Conservation (phyloP, 305 asterid genomes). For the Fraxinus nigra region DNA sequence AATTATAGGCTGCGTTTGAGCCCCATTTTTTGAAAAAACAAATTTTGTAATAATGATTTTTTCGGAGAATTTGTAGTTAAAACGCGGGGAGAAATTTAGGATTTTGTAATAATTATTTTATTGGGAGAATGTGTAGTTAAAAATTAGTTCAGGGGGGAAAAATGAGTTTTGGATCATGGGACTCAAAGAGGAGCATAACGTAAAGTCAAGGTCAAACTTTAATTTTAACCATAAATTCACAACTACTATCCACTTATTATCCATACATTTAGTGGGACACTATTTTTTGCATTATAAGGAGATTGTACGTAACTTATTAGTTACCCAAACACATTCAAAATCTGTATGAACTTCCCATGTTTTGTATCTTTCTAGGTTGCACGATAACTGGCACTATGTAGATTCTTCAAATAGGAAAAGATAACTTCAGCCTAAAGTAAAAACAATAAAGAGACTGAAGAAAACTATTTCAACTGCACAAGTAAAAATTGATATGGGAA, state of each 20-base stretch:
- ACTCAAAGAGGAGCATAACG: neutral
- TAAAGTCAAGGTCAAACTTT: neutral
- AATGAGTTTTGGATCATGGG: neutral
- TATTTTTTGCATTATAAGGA: neutral
- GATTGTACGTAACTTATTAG: neutral
- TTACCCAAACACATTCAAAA: neutral
- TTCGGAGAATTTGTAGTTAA: neutral
- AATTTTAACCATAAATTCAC: neutral
- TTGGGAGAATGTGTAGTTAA: neutral
- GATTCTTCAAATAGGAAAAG: neutral
- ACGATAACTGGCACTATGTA: neutral
- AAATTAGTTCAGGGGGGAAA: neutral
- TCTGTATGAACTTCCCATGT: neutral
- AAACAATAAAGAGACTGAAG: neutral
- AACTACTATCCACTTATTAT: neutral
- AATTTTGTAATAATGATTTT: neutral
- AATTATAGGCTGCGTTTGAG: neutral
- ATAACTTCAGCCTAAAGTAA: neutral
- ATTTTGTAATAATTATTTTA: neutral
- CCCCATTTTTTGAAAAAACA: neutral
- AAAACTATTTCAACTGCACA: neutral
- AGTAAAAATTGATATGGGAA: neutral
- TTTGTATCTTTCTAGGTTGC: neutral
- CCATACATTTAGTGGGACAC: neutral
- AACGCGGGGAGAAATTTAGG: neutral